phyloP scores from a whole-genome alignment of 768 basidiomycete genomes.

The Psilocybe cubensis region DNA sequence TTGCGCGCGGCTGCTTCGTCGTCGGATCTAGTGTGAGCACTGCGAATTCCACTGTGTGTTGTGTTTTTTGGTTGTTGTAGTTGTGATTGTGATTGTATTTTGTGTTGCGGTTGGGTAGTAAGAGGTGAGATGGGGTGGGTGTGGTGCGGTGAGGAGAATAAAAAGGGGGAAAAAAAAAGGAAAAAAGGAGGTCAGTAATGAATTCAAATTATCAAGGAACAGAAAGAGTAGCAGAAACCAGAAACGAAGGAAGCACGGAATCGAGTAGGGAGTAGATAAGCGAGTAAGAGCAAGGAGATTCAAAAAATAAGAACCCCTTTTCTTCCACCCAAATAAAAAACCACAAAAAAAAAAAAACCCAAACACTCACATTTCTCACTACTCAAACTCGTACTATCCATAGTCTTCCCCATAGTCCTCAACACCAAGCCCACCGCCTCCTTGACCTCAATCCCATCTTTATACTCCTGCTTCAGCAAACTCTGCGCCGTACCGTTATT shows the following conservation, averaged over 20 bases:
- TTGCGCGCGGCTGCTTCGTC: slow-evolving; percentile 81
- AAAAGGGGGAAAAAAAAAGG: background rate
- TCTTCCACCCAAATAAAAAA: background rate
- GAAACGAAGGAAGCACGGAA: too few relatives aligned
- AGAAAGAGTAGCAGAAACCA: too few relatives aligned
- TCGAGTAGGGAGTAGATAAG: too few relatives aligned
- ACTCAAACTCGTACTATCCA: slow-evolving; percentile 96
- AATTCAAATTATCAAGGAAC: background rate
- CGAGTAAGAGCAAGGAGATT: background rate
- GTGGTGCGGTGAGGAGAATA: too few relatives aligned
- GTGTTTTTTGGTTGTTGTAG: too few relatives aligned
- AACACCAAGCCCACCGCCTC: slow-evolving; percentile 92
- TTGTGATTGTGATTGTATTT: too few relatives aligned
- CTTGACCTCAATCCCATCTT: slow-evolving; percentile 89
- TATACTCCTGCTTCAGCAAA: slow-evolving; percentile 97
- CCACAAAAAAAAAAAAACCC: background rate
- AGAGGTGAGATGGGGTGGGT: too few relatives aligned
- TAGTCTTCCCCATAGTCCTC: slow-evolving; percentile 98
- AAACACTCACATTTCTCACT: slow-evolving; percentile 87
- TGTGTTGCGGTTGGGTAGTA: too few relatives aligned
- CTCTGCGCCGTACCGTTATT: slow-evolving; percentile 97
- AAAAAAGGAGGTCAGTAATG: background rate
- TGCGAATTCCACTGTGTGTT: slow-evolving; percentile 94
- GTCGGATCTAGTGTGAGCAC: slow-evolving; percentile 84
- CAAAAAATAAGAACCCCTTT: background rate